phyloP scores from a whole-genome alignment of 176 grass and related monocot species.

The Stipa capillata region DNA sequence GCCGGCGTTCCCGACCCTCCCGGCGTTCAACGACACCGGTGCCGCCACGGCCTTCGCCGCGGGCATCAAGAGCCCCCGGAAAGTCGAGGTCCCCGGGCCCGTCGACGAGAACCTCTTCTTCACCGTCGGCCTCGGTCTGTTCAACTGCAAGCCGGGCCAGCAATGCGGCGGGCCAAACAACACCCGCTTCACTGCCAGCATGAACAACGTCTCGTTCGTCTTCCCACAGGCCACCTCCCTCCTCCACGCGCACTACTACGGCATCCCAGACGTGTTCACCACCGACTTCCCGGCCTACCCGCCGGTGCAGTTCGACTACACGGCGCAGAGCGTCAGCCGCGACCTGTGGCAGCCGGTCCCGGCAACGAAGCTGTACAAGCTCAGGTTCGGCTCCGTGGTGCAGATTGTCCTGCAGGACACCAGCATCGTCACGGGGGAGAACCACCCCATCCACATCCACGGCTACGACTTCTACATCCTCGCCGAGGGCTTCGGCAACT shows the following conservation, averaged over 20 bases:
- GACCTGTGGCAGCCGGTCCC: conserved; percentile 41
- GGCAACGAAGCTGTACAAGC: conserved; percentile 55
- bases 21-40: conserved; percentile 61
- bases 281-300: conserved; percentile 62
- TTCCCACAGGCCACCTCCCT: conserved; percentile 47
- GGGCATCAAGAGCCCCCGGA: conserved; percentile 39
- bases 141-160: conserved; percentile 36
- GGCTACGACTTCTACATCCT: conserved; percentile 78
- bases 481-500: conserved; percentile 68
- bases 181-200: conserved; percentile 66
- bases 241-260: conserved; percentile 49
- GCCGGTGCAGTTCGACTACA: conserved; percentile 66
- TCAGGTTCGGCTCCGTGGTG: conserved; percentile 63
- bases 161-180: conserved; percentile 50
- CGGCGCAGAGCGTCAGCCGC: conserved; percentile 42
- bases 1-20: conserved; percentile 54
- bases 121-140: conserved; percentile 61
- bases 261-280: conserved; percentile 48
- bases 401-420: conserved; percentile 70
- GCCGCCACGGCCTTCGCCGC: conserved; percentile 47
- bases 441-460: conserved; percentile 77
- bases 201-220: conserved; percentile 82
- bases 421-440: conserved; percentile 60
- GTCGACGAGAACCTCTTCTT: conserved; percentile 66
- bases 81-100: conserved; percentile 41